Base-by-base conservation (phyloP, 768 basidiomycete genomes). In the Tulasnella sp. region DNA sequence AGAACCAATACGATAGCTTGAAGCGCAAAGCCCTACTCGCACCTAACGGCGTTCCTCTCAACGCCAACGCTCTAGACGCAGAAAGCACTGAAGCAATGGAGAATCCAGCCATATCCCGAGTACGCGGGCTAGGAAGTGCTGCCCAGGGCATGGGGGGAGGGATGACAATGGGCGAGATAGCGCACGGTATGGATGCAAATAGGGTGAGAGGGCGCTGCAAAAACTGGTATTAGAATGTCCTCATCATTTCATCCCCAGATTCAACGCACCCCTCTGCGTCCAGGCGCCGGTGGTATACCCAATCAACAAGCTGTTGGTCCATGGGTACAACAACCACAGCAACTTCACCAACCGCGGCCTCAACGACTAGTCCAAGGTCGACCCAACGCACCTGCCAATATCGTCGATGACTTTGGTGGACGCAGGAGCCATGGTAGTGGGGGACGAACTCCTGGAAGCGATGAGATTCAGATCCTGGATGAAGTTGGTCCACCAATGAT, bases 11-110 rank as follows among this genome's bases (percentile, higher is more conserved):
- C 77, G 93, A 95, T 81, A 93, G 92, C 81, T 86, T 93, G 79
- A 95, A 93, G 83, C 88, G 93, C 76, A 94, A 89, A 80, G 88
- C 91, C 17, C 85, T 95, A 22, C 88, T 95, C 31, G 89, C 85
- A n/a, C 83, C 86, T 1, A 78, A 77, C 67, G 75, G n/a, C 25
- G 25, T 39, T 4, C 25, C 64, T 40, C 36, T 36, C 12, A 40
- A 52, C 37, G 12, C 42, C 2, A 67, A 17, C 19, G 31, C 22
- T 37, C 15, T 31, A 38, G 38, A 25, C 22, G 36, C n/a, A 12
- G 68, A 68, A 2, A 38, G 36, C 17, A 36, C 37, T 12, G 75
- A 76, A 64, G 36, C 67, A 73, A 52, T 40, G 9, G 72, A 37
- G 34, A 68, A 14, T 37, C 67, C 68, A 37, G 45, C 73, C 19